Conservation (phyloP, 257 asterid species). For the Nicotiana tabacum region DNA sequence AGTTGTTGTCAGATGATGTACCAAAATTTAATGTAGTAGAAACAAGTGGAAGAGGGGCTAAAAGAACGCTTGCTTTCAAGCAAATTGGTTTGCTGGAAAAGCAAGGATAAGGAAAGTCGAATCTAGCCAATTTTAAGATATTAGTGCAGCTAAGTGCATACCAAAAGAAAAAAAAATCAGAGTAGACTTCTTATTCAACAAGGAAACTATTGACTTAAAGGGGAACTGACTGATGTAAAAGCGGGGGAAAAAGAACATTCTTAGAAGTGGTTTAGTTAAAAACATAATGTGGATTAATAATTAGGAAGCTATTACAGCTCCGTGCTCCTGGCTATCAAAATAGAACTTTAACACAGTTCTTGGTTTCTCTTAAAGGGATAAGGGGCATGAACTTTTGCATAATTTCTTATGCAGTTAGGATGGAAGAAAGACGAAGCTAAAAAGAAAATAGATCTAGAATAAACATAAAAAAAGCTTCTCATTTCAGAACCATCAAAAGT, state of each 20-base stretch:
- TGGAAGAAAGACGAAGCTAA: neutral
- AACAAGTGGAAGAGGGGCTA: neutral
- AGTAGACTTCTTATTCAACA: neutral
- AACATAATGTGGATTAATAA: neutral
- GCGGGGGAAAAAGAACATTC: neutral
- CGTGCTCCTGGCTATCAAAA: conserved; percentile 2
- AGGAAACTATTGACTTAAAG: neutral
- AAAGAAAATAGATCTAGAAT: neutral
- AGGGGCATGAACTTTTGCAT: neutral
- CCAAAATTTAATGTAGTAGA: neutral
- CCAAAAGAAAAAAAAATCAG: neutral
- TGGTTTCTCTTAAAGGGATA: neutral
- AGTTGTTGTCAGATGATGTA: conserved; percentile 13
- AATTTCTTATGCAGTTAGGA: neutral
- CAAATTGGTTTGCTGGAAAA: neutral
- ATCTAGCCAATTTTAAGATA: neutral
- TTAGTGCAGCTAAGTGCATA: neutral
- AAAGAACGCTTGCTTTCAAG: neutral
- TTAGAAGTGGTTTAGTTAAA: neutral
- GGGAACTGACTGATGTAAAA: neutral
- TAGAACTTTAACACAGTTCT: neutral
- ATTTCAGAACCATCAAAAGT: neutral
- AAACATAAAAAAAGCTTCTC: neutral
- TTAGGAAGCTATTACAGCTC: neutral
- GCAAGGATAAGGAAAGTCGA: neutral